Conservation (phyloP, 2,329 filamentous ascomycete species). For the Xylariaceae sp. region DNA sequence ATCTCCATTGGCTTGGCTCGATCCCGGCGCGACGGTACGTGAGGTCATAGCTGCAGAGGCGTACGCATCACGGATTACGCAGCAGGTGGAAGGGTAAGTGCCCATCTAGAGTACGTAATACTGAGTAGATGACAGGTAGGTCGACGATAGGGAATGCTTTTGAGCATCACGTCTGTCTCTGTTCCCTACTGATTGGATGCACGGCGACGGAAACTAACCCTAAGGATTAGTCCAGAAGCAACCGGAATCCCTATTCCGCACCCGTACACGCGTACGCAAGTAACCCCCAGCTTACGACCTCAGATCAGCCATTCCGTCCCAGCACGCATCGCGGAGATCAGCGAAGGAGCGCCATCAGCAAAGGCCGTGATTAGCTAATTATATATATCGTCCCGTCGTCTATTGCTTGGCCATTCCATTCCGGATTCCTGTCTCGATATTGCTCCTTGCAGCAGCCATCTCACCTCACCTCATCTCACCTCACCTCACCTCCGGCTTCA, state of each 20-base stretch:
- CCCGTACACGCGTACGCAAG: not conserved
- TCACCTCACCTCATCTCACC: no score
- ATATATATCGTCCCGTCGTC: no score
- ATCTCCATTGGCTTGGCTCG: not conserved
- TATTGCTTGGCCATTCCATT: no score
- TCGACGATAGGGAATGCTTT: no score
- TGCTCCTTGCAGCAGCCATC: no score
- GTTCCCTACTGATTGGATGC: not conserved
- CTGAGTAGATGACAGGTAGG: no score
- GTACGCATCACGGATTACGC: not conserved
- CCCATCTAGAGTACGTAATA: no score
- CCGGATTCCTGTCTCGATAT: no score
- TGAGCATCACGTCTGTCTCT: not conserved
- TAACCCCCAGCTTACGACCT: not conserved
- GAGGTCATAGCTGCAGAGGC: not conserved
- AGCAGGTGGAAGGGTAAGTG: not conserved
- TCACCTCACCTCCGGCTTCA: no score
- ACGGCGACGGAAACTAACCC: not conserved
- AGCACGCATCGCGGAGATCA: no score
- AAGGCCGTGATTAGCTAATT: no score
- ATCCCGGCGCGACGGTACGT: not conserved
- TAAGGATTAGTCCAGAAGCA: not conserved
- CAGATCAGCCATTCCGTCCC: not conserved
- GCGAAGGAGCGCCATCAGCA: no score
- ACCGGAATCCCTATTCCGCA: not conserved